Conservation (phyloP, 73 alveolate species). For the Tetrahymena malaccensis region DNA sequence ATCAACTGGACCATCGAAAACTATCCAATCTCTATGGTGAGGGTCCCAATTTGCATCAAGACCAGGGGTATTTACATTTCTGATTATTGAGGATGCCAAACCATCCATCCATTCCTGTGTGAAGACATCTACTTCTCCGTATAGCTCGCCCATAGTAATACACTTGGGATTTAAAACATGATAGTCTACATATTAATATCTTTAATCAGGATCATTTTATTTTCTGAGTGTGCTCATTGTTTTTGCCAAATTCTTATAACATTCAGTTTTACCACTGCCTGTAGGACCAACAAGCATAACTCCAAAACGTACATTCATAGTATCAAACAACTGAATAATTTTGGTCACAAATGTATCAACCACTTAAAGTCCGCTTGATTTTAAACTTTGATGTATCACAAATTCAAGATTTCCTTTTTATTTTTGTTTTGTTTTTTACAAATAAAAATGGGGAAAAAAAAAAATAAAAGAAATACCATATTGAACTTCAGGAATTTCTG, state of each 20-base stretch:
- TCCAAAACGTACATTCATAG: conserved; percentile 93
- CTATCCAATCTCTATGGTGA: conserved; percentile 71
- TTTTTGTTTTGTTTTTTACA: background rate
- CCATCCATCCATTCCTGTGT: conserved; percentile 95
- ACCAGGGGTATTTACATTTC: conserved; percentile 69
- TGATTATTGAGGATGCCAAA: conserved; percentile 84
- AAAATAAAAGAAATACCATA: conserved; percentile 5
- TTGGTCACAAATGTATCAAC: conserved; percentile 75
- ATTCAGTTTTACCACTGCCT: conserved; percentile 91
- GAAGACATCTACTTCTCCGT: conserved; percentile 88
- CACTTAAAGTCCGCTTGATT: conserved; percentile 52
- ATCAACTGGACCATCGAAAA: conserved; percentile 89
- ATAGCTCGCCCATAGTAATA: conserved; percentile 89
- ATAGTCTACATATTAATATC: conserved; percentile 65
- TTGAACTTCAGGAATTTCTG: conserved; percentile 50
- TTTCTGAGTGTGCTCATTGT: conserved; percentile 79
- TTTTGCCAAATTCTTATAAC: conserved; percentile 79
- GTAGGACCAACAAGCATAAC: conserved; percentile 95
- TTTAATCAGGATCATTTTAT: conserved; percentile 64
- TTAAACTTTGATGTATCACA: conserved; percentile 35
- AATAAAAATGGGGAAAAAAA: too few relatives aligned
- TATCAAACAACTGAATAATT: conserved; percentile 82
- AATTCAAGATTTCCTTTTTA: conserved; percentile 21
- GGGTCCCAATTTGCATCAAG: conserved; percentile 39
- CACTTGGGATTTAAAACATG: conserved; percentile 88